phyloP scores from a whole-genome alignment of 23 red algal genomes.

The Pyropia haitanensis region DNA sequence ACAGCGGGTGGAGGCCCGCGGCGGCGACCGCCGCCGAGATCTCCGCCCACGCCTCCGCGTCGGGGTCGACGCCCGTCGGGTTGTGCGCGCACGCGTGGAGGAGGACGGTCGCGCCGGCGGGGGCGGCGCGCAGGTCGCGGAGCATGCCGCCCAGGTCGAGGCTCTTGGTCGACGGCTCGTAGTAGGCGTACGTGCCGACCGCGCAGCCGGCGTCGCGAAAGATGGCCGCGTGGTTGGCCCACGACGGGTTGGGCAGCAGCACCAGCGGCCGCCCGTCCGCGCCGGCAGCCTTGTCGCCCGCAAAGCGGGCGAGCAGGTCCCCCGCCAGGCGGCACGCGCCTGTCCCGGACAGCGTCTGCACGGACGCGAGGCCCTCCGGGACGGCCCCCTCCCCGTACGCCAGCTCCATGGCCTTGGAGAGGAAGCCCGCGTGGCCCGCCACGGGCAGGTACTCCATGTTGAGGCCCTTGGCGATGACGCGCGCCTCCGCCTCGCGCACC shows the following conservation, averaged over 20 bases:
- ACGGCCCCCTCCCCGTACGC: conserved; percentile 44
- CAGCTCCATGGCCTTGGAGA: conserved; percentile 40
- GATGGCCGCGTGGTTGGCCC: conserved; percentile 67
- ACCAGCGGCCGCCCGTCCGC: conserved; percentile 31
- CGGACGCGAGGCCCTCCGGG: conserved; percentile 11
- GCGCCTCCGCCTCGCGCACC: conserved; percentile 49
- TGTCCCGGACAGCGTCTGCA: conserved; percentile 80
- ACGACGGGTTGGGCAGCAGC: conserved; percentile 53
- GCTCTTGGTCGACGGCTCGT: conserved; percentile 33
- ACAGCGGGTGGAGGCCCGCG: conserved; percentile 40
- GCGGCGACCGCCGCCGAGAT: conserved; percentile 42
- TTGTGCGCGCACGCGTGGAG: conserved; percentile 87
- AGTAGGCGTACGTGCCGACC: conserved; percentile 55
- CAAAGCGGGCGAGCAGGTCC: conserved; percentile 47
- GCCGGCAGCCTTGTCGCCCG: conserved; percentile 3
- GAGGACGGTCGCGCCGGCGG: conserved; percentile 56
- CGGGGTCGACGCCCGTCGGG: conserved; percentile 75
- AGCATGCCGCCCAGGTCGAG: conserved; percentile 63
- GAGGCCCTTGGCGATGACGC: conserved; percentile 3
- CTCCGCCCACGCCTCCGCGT: conserved; percentile 47
- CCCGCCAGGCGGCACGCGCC: conserved; percentile 67
- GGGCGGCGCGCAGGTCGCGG: conserved; percentile 27
- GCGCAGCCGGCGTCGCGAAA: conserved; percentile 47
- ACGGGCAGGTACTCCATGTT: conserved; percentile 80
- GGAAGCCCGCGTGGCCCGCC: conserved; percentile 41